These are phyloP conservation scores for Tetrahymena borealis DNA, from an alignment of 73 alveolate species.

Conservation along the genomic window DNA sequence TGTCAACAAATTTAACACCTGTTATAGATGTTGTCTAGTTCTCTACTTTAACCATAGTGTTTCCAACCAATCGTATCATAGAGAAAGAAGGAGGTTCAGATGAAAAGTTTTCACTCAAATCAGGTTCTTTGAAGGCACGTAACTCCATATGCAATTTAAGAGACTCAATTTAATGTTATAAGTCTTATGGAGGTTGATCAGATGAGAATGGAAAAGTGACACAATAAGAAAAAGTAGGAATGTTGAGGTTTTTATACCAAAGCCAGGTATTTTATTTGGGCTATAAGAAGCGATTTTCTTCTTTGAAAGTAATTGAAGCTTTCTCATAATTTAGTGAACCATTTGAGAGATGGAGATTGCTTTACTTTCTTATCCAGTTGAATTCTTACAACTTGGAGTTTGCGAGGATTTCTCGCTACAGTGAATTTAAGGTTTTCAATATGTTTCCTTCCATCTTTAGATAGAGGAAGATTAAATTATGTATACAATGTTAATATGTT, in stretches of 20 bases:
- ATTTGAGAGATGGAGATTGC: not conserved
- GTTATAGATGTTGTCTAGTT: not conserved
- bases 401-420: not conserved
- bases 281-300: not conserved
- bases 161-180: not conserved
- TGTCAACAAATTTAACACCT: not conserved
- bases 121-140: not conserved
- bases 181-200: not conserved
- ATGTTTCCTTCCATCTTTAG: not conserved
- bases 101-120: not conserved
- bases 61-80: not conserved
- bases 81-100: slow-evolving; percentile 3
- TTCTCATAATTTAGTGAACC: not conserved
- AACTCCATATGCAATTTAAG: not conserved
- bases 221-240: not conserved
- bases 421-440: not conserved
- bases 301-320: not conserved
- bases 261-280: not conserved
- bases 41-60: not conserved
- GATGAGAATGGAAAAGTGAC: not conserved
- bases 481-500: not conserved
- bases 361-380: not conserved
- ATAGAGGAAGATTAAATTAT: not conserved
- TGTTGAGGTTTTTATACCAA: not conserved
- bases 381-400: not conserved